Evolutionary conservation across 352 stramenopile genomes (phyloP).

Genomic region (Phytophthora macrochlamydospora): DNA sequence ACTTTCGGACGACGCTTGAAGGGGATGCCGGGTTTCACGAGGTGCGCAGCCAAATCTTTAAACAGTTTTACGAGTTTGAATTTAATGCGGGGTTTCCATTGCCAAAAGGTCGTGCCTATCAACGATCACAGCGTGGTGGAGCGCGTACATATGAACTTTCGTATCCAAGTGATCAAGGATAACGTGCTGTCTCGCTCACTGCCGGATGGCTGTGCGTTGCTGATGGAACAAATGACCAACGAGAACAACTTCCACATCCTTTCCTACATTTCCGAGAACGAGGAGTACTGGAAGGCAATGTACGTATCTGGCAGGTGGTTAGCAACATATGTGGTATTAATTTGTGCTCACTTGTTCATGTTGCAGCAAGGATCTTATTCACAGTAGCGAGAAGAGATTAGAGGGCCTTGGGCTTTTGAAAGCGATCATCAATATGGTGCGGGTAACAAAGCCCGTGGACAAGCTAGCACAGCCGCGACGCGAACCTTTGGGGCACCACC

Average conservation of each 20-base stretch:
- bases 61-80: neutral
- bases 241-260: constrained; percentile 89
- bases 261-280: constrained; percentile 76
- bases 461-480: constrained; percentile 60
- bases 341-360: neutral
- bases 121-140: constrained; percentile 57
- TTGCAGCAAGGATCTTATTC: constrained; percentile 58
- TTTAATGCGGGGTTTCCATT: constrained; percentile 2
- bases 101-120: constrained; percentile 70
- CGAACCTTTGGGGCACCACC: constrained; percentile 58
- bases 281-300: constrained; percentile 73
- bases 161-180: constrained; percentile 89
- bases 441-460: constrained; percentile 65
- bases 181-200: constrained; percentile 82
- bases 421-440: constrained; percentile 72
- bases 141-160: constrained; percentile 87
- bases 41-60: constrained; percentile 19
- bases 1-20: constrained; percentile 74
- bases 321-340: constrained; percentile 6
- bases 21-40: constrained; percentile 69
- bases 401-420: constrained; percentile 73
- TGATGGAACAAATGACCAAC: constrained; percentile 84
- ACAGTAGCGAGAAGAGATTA: constrained; percentile 35
- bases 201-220: constrained; percentile 72
- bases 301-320: constrained; percentile 31